Base-by-base conservation (phyloP, 2,329 filamentous ascomycete species). In the Fusarium nodosum region DNA sequence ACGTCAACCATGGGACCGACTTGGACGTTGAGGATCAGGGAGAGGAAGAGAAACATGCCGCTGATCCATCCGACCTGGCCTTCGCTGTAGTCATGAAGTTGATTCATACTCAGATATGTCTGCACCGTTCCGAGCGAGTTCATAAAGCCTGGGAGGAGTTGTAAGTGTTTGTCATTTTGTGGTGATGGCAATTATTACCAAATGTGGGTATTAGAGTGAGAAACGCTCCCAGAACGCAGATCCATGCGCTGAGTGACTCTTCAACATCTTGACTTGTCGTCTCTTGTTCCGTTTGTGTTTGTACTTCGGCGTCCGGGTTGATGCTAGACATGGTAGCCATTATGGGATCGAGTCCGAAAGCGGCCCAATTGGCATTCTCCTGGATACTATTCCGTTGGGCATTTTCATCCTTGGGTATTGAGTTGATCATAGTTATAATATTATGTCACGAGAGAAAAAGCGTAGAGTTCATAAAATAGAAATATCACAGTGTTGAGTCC, bases 31-130 rank as follows among this genome's bases (percentile, higher is more conserved):
- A 84, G 75, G 16, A 82, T 78, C 0, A 85, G 72, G 0, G 80
- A 77, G 1, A 85, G 68, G 46, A 83, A 85, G 7, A 81, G 79
- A 34, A 84, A 81, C 6, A 84, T 65, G 2, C 83, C 82, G 1
- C 81, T 80, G 54, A 85, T 85, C 84, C 83, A 86, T 22, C 83
- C 84, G 1, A 86, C 78, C 41, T 85, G 79, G 5, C 81, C 74
- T 5, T 81, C 74, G 5, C 78, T 78, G 63, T 83, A 84, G 10
- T 70, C 62, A 0, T 77, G 72, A 2, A 86, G 77, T 67, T 86
- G 83, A 56, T 86, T 76, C 5, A 74, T 75, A 34, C 78, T 78
- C 28, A 84, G 78, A 50, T 85, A 83, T 44, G 83, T 78, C 64
- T 85, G 84, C 1, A 86, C 72, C 1, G 82, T 80, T n/a, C 84